Evolutionary conservation across 345 rosid genomes (phyloP).

Genomic region (Syzygium grande): DNA sequence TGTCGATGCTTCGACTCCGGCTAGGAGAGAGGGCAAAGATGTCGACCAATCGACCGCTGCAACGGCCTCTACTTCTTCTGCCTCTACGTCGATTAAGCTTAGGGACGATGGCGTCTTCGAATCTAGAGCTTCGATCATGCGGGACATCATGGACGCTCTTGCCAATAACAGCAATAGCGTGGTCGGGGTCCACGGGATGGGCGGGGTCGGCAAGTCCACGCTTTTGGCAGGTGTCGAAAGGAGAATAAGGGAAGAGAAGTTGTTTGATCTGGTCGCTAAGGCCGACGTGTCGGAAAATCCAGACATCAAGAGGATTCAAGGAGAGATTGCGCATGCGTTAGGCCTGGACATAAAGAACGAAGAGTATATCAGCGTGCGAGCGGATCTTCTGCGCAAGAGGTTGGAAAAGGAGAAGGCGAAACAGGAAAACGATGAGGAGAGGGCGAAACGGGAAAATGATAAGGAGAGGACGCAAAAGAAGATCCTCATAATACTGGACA

Average conservation of each 20-base stretch:
- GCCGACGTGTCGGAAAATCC: too few relatives aligned
- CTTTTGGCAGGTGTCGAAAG: too few relatives aligned
- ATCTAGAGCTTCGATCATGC: rapidly evolving
- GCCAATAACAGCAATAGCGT: neutral
- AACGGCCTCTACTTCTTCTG: rapidly evolving
- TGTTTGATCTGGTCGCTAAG: too few relatives aligned
- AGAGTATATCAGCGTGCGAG: too few relatives aligned
- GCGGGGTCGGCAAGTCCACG: neutral
- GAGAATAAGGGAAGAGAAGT: too few relatives aligned
- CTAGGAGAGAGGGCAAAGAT: neutral
- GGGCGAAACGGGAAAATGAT: too few relatives aligned
- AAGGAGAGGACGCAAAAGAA: neutral
- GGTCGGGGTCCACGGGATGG: neutral
- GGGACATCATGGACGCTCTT: rapidly evolving
- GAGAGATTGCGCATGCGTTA: too few relatives aligned
- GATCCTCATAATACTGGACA: neutral
- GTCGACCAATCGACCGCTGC: rapidly evolving
- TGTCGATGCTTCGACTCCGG: rapidly evolving
- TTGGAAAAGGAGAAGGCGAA: too few relatives aligned
- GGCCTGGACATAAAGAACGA: too few relatives aligned
- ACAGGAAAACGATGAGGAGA: too few relatives aligned
- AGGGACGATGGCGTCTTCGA: rapidly evolving
- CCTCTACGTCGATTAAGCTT: neutral
- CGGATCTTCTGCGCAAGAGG: too few relatives aligned
- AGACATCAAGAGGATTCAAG: too few relatives aligned